These are phyloP conservation scores for Trypanosoma avium DNA, from an alignment of 208 protist genomes.

Conservation along the genomic window DNA sequence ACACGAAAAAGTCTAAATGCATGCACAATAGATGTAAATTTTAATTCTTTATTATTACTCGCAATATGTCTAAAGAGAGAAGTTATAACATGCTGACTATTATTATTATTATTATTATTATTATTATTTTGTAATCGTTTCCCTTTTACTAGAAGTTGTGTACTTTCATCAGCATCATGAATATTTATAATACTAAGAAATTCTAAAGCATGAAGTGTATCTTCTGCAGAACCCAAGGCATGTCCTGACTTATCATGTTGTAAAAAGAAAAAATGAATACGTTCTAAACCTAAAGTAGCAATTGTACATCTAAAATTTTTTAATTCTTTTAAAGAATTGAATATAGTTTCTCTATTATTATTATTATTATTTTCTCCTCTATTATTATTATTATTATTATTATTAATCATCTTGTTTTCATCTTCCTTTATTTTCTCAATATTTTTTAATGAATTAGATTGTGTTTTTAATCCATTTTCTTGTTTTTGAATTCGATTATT, in stretches of 20 bases:
- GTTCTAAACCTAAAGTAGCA: constrained; percentile 57
- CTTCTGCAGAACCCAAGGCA: constrained; percentile 36
- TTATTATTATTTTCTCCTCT: too few species aligned
- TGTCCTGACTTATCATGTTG: constrained; percentile 18
- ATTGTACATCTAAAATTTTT: constrained; percentile 29
- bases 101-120: background rate
- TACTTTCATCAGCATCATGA: constrained; percentile 27
- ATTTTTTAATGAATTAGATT: background rate
- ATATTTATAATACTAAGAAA: constrained; percentile 48
- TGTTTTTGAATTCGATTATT: too few species aligned
- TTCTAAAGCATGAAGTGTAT: constrained; percentile 64
- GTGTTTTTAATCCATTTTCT: too few species aligned
- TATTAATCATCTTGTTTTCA: background rate
- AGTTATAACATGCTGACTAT: constrained; percentile 21
- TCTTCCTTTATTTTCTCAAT: background rate
- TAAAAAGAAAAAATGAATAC: constrained; percentile 66
- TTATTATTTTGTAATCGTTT: background rate
- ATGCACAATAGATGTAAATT: constrained; percentile 73
- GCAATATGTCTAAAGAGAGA: constrained; percentile 30
- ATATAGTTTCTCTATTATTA: background rate
- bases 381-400: too few species aligned
- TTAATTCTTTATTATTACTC: constrained; percentile 43
- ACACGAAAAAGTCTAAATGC: constrained; percentile 70
- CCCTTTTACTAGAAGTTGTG: constrained; percentile 1
- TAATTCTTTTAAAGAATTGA: constrained; percentile 29